Base-by-base conservation (phyloP, 148 eudicot species). In the Fagopyrum esculentum region DNA sequence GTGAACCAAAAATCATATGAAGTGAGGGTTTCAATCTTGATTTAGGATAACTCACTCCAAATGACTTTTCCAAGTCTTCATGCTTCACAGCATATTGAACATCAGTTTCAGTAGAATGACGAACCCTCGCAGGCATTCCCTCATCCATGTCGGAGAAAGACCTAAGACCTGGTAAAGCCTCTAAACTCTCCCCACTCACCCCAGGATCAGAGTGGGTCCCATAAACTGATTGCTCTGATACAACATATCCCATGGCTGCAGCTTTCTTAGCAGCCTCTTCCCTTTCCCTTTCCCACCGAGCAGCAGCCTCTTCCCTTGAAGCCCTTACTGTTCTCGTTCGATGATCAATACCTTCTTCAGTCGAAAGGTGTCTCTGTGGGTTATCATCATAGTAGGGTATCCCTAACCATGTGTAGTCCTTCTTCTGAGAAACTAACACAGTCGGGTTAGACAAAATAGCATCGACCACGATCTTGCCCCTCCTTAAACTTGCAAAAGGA, bases 51-150 rank as follows among this genome's bases (percentile, higher is more conserved):
- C 82, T 86, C 46, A 90, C 86, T 11, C 99, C 97, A 84, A 95
- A 95, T 26, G 99, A 89, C 81, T 86, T 95, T 86, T 95, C 99
- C 84, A 95, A 84, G 78, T 90, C 97, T 26, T 90, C 96, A 85
- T 95, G 99, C 81, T 95, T 95, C 82, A 89, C 81, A 80, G 90
- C 96, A 90, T 92, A 92, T 82, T 89, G 90, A 76, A 83, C 82
- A 80, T 97, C 99, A 71, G 90, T 87, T 83, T 95, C 99, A 91
- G 86, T 88, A 75, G 92, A 85, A 71, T 92, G 97, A 78, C 90
- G 96, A 85, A 92, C 96, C 79, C 86, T 86, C 90, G 91, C 81
- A 74, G 85, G 96, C 73, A 88, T 77, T 77, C 88, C 87, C 84
- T 92, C 99, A 64, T 92, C 92, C 83, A 83, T 82, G 75, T 59